Evolutionary conservation across 306 rosid species (phyloP).

Genomic region (Dalbergia oliveri): DNA sequence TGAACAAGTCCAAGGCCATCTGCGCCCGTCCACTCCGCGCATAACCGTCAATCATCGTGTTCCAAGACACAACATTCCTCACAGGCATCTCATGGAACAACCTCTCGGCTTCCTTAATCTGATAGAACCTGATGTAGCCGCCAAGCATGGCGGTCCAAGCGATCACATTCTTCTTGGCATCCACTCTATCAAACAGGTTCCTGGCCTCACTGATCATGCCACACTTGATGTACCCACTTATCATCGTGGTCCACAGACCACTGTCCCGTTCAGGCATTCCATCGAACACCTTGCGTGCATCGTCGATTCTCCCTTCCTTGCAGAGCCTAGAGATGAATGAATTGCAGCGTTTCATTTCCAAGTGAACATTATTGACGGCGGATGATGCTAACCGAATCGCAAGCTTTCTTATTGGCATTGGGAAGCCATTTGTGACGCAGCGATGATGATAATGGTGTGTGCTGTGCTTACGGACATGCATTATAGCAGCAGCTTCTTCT

Average conservation of each 20-base stretch:
- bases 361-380: neutral
- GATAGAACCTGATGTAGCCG: conserved; percentile 51
- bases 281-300: conserved; percentile 58
- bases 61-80: conserved; percentile 57
- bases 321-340: conserved; percentile 36
- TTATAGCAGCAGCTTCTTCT: conserved; percentile 33
- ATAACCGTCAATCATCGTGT: conserved; percentile 62
- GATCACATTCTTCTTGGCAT: conserved; percentile 52
- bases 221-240: conserved; percentile 53
- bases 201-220: conserved; percentile 62
- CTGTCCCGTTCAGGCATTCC: conserved; percentile 50
- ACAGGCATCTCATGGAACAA: conserved; percentile 55
- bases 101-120: conserved; percentile 55
- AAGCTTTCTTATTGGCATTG: neutral
- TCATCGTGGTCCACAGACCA: conserved; percentile 60
- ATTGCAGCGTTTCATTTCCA: conserved; percentile 47
- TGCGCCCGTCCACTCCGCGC: conserved; percentile 47
- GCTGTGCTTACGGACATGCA: conserved; percentile 19
- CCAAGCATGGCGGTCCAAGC: conserved; percentile 52
- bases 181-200: conserved; percentile 55
- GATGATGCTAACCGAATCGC: conserved; percentile 18
- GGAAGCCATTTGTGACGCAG: neutral
- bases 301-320: conserved; percentile 43
- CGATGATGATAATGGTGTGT: neutral
- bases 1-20: conserved; percentile 55